These are phyloP conservation scores for Vanilla planifolia DNA, from an alignment of 106 monocot species.

Conservation along the genomic window DNA sequence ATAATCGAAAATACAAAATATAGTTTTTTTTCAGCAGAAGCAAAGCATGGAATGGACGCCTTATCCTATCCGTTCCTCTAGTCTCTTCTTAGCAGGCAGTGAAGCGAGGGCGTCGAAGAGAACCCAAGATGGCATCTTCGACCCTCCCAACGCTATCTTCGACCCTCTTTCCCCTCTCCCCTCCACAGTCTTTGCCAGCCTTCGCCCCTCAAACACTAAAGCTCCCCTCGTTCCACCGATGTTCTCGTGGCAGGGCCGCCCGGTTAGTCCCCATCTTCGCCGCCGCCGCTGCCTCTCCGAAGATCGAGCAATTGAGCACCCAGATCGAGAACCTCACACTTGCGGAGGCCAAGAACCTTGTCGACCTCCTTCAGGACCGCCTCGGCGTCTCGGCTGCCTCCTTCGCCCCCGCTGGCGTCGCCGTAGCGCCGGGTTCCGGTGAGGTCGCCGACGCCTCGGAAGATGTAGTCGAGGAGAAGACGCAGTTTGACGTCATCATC, in stretches of 20 bases:
- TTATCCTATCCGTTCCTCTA: no score
- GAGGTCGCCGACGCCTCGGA: slow-evolving; percentile 28
- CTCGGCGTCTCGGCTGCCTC: slow-evolving; percentile 58
- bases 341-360: slow-evolving; percentile 47
- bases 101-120: no score
- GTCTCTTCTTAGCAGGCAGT: no score
- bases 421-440: slow-evolving; percentile 25
- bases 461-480: slow-evolving; percentile 73
- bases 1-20: no score
- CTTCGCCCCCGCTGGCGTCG: slow-evolving; percentile 40
- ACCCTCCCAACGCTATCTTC: slow-evolving; percentile 18
- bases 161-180: neutral
- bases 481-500: slow-evolving; percentile 91
- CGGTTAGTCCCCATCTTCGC: slow-evolving; percentile 4
- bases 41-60: no score
- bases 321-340: slow-evolving; percentile 43
- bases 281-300: slow-evolving; percentile 29
- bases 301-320: slow-evolving; percentile 40
- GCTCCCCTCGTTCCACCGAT: neutral
- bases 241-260: slow-evolving; percentile 4
- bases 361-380: slow-evolving; percentile 52
- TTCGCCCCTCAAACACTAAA: slow-evolving; percentile 7
- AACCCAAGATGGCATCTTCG: slow-evolving; percentile 16
- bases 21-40: no score
- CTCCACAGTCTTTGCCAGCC: slow-evolving; percentile 8